These are phyloP conservation scores for Vaccinium corymbosum DNA, from an alignment of 148 eudicot species.

Conservation along the genomic window DNA sequence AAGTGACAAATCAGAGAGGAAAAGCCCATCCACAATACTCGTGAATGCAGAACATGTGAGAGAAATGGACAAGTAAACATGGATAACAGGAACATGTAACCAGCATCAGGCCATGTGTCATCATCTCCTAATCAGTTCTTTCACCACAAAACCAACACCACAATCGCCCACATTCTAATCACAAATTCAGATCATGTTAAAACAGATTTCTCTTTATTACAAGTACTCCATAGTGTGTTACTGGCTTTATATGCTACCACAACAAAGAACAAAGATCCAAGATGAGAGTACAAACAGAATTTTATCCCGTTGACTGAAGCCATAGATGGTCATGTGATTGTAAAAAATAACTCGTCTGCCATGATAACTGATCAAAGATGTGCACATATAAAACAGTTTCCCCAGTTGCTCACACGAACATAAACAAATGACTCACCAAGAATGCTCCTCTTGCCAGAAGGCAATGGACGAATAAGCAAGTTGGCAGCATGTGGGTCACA, in stretches of 20 bases:
- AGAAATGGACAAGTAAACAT: neutral
- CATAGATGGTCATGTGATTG: neutral
- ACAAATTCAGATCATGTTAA: neutral
- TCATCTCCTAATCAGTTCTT: neutral
- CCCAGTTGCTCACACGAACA: constrained; percentile 9
- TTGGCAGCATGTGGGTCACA: constrained; percentile 99
- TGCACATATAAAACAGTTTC: neutral
- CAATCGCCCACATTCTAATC: neutral
- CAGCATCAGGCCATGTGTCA: neutral
- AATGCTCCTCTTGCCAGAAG: constrained; percentile 50
- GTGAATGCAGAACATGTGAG: neutral
- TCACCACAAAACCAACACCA: neutral
- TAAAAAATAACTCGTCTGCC: neutral
- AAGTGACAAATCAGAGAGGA: neutral
- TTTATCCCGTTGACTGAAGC: neutral
- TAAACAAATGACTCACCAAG: constrained; percentile 48
- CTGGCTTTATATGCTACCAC: neutral
- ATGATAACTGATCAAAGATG: neutral
- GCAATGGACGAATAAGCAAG: constrained; percentile 79
- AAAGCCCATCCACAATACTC: neutral
- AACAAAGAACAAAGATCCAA: neutral
- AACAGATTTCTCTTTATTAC: neutral
- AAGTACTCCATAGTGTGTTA: neutral
- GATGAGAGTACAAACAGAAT: neutral
- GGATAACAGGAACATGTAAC: neutral